Percentiles rank a stretch among this genome's conserved stretches.
Conservation (phyloP, 768 basidiomycete species). For the Auriscalpium vulgare region DNA sequence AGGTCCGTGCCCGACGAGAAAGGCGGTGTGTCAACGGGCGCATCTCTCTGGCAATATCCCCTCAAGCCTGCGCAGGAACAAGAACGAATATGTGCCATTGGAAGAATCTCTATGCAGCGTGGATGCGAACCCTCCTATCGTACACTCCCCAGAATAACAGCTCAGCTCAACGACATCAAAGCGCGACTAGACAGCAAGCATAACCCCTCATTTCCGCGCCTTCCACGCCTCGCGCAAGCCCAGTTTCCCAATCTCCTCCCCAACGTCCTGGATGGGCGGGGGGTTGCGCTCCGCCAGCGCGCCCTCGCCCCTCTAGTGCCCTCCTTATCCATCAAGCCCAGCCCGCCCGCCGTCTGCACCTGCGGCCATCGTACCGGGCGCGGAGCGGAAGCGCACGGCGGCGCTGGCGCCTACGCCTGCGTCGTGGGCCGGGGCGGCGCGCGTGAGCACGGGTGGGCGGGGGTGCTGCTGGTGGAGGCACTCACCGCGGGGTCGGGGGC, state of each 20-base stretch:
- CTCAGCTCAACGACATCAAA: no score
- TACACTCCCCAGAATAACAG: no score
- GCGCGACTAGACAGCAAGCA: no score
- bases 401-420: constrained; percentile 42
- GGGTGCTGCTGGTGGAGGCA: constrained; percentile 33
- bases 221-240: neutral
- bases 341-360: constrained; percentile 38
- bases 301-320: constrained; percentile 30
- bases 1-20: no score
- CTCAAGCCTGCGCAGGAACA: no score
- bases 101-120: no score
- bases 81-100: no score
- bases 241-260: neutral
- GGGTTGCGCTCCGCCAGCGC: constrained; percentile 39
- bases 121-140: no score
- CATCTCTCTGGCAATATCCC: no score
- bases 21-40: no score
- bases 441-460: constrained; percentile 38
- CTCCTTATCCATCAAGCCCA: constrained; percentile 34
- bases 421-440: constrained; percentile 31
- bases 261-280: constrained; percentile 24
- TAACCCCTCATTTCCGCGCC: neutral
- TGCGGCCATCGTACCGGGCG: constrained; percentile 41
- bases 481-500: constrained; percentile 25
- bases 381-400: constrained; percentile 32